These are phyloP conservation scores for Groenewaldozyma sp. DNA, from an alignment of 1,139 yeast species.

Conservation along the genomic window DNA sequence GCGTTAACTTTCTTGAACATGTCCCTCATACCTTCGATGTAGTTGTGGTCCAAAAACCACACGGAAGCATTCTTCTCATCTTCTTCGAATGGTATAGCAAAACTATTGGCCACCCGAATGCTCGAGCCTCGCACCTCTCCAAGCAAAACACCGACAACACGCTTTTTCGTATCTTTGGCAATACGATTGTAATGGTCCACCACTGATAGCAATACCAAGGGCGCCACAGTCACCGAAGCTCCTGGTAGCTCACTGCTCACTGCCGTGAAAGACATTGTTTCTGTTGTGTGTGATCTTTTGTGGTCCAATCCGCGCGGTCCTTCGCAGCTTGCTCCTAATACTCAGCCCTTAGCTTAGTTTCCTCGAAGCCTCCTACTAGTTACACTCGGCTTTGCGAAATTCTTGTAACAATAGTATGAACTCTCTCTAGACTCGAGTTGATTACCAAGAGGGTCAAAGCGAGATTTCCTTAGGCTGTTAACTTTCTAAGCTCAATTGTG, in stretches of 20 bases:
- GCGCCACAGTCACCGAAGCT: constrained; percentile 83
- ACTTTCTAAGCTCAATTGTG: no score
- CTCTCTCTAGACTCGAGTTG: no score
- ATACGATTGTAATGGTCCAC: constrained; percentile 92
- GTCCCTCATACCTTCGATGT: constrained; percentile 91
- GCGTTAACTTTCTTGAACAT: constrained; percentile 98
- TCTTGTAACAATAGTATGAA: no score
- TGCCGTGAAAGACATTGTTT: constrained; percentile 5
- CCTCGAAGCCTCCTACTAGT: no score
- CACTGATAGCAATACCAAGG: constrained; percentile 84
- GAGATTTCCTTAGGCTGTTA: no score
- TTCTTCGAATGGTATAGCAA: constrained; percentile 87
- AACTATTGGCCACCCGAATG: constrained; percentile 41
- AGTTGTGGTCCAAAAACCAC: constrained; percentile 96
- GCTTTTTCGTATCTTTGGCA: constrained; percentile 58
- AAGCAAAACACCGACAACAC: constrained; percentile 89
- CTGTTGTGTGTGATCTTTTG: not conserved
- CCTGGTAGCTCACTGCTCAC: constrained; percentile 18
- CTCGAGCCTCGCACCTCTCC: constrained; percentile 51
- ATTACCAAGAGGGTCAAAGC: no score
- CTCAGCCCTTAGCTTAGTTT: no score
- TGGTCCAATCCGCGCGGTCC: no score
- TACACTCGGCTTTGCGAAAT: no score
- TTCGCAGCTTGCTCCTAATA: no score
- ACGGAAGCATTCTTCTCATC: constrained; percentile 89